Evolutionary conservation across 306 rosid species (phyloP).

Genomic region (Cucurbita moschata): DNA sequence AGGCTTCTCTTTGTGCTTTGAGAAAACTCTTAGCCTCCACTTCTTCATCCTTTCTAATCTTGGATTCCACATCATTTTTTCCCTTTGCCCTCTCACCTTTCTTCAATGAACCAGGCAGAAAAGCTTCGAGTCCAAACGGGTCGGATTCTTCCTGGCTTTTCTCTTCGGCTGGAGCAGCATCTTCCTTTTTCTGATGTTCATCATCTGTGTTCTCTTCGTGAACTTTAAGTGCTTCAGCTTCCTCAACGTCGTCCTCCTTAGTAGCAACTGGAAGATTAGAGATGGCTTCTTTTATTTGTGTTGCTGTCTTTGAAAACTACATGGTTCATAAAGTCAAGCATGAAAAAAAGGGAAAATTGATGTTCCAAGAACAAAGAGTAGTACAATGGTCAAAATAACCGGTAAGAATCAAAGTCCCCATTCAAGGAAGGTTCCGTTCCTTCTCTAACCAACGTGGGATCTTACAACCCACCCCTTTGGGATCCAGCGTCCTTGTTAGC

Average conservation of each 20-base stretch:
- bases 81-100: conserved; percentile 42
- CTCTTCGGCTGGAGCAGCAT: conserved; percentile 14
- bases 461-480: no score
- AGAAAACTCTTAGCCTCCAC: conserved; percentile 57
- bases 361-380: neutral
- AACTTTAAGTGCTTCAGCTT: conserved; percentile 43
- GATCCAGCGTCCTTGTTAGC: no score
- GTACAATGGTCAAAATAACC: neutral
- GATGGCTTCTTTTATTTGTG: conserved; percentile 57
- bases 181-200: conserved; percentile 16
- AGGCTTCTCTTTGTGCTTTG: conserved; percentile 63
- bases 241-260: conserved; percentile 58
- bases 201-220: conserved; percentile 17
- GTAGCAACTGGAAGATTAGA: conserved; percentile 67
- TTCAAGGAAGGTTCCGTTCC: no score
- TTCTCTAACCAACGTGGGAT: no score
- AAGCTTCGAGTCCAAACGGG: conserved; percentile 86
- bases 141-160: conserved; percentile 38
- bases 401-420: neutral
- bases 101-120: conserved; percentile 42
- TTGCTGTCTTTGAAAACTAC: conserved; percentile 79
- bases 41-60: conserved; percentile 33
- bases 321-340: conserved; percentile 10
- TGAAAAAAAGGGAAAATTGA: neutral
- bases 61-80: conserved; percentile 35